phyloP scores from a whole-genome alignment of 345 rosid genomes.

The Gossypium ekmanianum region DNA sequence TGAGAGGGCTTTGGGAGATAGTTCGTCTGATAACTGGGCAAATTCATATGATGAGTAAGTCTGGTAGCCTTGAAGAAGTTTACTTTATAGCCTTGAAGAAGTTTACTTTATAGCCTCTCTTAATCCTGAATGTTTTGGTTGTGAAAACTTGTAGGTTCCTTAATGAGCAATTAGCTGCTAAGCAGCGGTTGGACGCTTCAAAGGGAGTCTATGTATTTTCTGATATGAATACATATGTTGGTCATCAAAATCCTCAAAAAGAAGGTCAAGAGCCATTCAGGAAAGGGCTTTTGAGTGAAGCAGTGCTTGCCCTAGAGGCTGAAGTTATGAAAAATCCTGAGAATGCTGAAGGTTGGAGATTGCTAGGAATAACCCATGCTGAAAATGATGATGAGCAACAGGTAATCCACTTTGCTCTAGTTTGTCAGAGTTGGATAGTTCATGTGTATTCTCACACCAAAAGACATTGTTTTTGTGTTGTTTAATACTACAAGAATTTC shows the following conservation, averaged over 20 bases:
- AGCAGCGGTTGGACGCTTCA: constrained; percentile 54
- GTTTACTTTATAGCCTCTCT: background rate
- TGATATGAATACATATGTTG: constrained; percentile 97
- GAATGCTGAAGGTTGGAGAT: constrained; percentile 98
- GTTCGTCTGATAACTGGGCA: constrained; percentile 77
- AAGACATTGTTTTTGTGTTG: background rate
- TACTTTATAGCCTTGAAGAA: constrained; percentile 3
- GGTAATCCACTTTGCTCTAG: constrained; percentile 35
- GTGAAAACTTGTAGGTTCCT: constrained; percentile 45
- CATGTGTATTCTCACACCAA: background rate
- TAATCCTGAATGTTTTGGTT: background rate
- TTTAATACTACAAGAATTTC: constrained; percentile 5
- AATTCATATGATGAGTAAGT: constrained; percentile 94
- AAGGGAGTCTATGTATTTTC: constrained; percentile 94
- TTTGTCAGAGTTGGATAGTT: background rate
- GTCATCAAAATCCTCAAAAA: constrained; percentile 90
- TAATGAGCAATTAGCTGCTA: constrained; percentile 63
- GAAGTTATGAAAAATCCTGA: constrained; percentile 97
- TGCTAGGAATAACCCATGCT: constrained; percentile 96
- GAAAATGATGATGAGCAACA: constrained; percentile 99
- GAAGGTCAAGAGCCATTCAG: constrained; percentile 94
- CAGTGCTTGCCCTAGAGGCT: constrained; percentile 98
- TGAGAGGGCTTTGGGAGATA: constrained; percentile 63
- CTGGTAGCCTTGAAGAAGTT: constrained; percentile 6
- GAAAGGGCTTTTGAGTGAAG: constrained; percentile 98